Evolutionary conservation across 306 rosid species (phyloP).

Genomic region (Lablab purpureus): DNA sequence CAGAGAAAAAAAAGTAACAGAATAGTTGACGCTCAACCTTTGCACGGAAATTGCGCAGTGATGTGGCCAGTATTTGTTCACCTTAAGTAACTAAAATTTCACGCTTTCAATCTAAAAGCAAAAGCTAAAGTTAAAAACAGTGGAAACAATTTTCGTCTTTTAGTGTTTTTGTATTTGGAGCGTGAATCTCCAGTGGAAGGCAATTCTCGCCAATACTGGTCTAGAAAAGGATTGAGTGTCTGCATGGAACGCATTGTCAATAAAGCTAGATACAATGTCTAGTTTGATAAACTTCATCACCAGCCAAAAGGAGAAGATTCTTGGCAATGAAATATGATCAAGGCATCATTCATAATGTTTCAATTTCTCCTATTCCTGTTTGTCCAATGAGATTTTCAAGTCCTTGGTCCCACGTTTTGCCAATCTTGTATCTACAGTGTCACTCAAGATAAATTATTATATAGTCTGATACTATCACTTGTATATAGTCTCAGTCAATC

Average conservation of each 20-base stretch:
- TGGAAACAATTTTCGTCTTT: conserved; percentile 32
- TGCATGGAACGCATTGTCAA: conserved; percentile 39
- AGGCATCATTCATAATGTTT: neutral
- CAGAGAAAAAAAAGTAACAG: neutral
- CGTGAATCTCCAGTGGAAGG: conserved; percentile 46
- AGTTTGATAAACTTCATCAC: conserved; percentile 17
- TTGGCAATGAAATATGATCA: conserved; percentile 28
- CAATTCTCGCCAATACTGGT: conserved; percentile 13
- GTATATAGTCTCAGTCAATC: neutral
- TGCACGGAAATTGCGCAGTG: conserved; percentile 34
- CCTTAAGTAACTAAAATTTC: conserved; percentile 22
- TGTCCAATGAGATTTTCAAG: conserved; percentile 14
- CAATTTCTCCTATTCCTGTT: neutral
- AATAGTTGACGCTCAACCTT: conserved; percentile 34
- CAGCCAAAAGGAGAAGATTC: conserved; percentile 15
- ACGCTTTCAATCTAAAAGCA: conserved; percentile 19
- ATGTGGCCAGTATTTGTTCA: conserved; percentile 33
- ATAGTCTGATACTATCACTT: neutral
- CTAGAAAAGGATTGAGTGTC: conserved; percentile 26
- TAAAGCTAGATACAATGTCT: conserved; percentile 18
- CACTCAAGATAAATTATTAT: neutral
- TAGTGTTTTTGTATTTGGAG: conserved; percentile 24
- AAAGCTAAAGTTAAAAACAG: conserved; percentile 42
- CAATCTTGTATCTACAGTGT: neutral
- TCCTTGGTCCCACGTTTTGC: neutral